phyloP scores from a whole-genome alignment of 2,329 filamentous ascomycete species.

The Clathrospora elynae region DNA sequence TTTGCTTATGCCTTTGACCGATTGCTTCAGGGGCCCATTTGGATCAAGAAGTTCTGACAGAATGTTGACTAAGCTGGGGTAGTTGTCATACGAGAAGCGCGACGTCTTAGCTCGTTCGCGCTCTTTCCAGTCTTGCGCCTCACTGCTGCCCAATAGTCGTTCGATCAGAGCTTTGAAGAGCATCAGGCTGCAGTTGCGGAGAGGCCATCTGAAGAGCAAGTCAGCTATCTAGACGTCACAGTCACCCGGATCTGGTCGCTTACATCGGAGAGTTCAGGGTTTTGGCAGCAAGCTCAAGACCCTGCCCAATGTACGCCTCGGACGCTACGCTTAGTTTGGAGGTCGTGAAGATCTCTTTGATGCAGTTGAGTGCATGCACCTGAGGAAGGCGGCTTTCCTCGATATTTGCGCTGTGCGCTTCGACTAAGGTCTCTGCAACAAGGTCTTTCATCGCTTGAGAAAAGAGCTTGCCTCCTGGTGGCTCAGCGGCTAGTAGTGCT shows the following conservation, averaged over 20 bases:
- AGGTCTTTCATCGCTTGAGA: constrained; percentile 67
- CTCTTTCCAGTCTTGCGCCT: constrained; percentile 65
- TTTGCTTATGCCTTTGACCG: constrained; percentile 24
- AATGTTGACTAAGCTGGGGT: constrained; percentile 67
- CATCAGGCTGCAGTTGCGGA: constrained; percentile 90
- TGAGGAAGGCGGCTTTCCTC: constrained; percentile 72
- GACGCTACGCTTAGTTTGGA: constrained; percentile 74
- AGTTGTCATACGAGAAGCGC: constrained; percentile 71
- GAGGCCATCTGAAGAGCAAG: constrained; percentile 71
- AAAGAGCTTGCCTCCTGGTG: constrained; percentile 64
- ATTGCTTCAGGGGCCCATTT: constrained; percentile 33
- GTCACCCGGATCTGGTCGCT: constrained; percentile 36
- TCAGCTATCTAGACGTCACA: constrained; percentile 4
- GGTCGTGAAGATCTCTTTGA: constrained; percentile 90
- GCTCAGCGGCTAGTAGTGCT: constrained; percentile 73
- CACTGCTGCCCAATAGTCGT: constrained; percentile 73
- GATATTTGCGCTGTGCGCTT: constrained; percentile 60
- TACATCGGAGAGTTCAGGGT: constrained; percentile 79
- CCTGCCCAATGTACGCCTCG: constrained; percentile 73
- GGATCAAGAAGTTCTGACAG: constrained; percentile 64
- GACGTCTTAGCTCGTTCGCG: constrained; percentile 49
- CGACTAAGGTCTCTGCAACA: constrained; percentile 61
- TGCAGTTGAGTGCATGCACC: constrained; percentile 91
- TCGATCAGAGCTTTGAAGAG: constrained; percentile 86
- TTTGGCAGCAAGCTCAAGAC: constrained; percentile 77